phyloP scores from a whole-genome alignment of 805 yeast genomes.

The Jamesozyma hellenica region DNA sequence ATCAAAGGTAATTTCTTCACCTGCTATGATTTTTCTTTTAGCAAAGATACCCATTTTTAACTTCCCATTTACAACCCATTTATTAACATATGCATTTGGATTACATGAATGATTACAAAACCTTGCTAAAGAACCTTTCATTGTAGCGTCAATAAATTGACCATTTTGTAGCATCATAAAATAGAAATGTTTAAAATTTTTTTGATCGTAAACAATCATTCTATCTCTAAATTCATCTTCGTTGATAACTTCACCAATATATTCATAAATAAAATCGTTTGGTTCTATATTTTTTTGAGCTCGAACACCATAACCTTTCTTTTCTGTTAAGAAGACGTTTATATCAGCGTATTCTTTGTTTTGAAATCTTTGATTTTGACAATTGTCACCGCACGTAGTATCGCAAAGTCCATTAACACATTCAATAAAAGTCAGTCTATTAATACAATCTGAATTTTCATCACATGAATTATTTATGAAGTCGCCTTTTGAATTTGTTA shows the following conservation, averaged over 20 bases:
- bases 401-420: conserved; percentile 61
- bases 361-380: conserved; percentile 87
- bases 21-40: conserved; percentile 53
- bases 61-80: conserved; percentile 92
- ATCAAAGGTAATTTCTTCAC: conserved; percentile 77
- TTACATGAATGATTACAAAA: conserved; percentile 92
- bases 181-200: conserved; percentile 71
- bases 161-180: conserved; percentile 93
- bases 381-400: conserved; percentile 56
- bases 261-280: conserved; percentile 76
- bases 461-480: conserved; percentile 60
- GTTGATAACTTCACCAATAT: conserved; percentile 88
- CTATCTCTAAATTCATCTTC: conserved; percentile 65
- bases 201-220: conserved; percentile 61
- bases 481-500: conserved; percentile 27
- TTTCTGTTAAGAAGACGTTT: conserved; percentile 73
- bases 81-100: conserved; percentile 91
- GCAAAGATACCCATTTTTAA: conserved; percentile 93
- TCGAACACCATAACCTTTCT: conserved; percentile 84
- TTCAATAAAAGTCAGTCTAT: conserved; percentile 84
- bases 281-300: conserved; percentile 50
- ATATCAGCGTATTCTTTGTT: conserved; percentile 59
- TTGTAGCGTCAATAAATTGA: conserved; percentile 91
- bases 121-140: conserved; percentile 77
- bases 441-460: conserved; percentile 81